A percentile compares a stretch with the other conserved stretches of the same genome.
Conservation (phyloP, 2,329 filamentous ascomycete species). For the Cladosporium sp. region DNA sequence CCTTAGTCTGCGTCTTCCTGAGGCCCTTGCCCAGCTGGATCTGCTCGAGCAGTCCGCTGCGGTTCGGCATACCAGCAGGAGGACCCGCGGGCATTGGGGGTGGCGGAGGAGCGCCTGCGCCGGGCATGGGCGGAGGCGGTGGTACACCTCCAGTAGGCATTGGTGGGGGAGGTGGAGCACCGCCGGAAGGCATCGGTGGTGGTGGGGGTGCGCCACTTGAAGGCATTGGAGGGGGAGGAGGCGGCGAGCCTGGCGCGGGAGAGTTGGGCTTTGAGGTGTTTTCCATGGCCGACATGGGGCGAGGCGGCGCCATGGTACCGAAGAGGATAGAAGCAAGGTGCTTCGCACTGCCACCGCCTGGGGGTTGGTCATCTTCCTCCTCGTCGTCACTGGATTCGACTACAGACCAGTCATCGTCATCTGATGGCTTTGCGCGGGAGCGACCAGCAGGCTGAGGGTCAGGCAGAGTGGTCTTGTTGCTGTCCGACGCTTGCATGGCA, state of each 20-base stretch:
- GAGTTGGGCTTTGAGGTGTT: slow-evolving; percentile 51
- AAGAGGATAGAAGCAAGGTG: slow-evolving; percentile 94
- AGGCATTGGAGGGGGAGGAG: slow-evolving; percentile 47
- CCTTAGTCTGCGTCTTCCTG: slow-evolving; percentile 87
- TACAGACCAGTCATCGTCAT: slow-evolving; percentile 78
- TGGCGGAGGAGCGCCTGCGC: slow-evolving; percentile 42
- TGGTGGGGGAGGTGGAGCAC: slow-evolving; percentile 50
- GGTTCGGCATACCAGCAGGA: slow-evolving; percentile 40
- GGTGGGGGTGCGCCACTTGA: slow-evolving; percentile 43
- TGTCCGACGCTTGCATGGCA: slow-evolving; percentile 63
- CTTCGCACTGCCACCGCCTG: slow-evolving; percentile 80
- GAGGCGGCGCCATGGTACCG: slow-evolving; percentile 92
- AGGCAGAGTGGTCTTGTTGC: slow-evolving; percentile 55
- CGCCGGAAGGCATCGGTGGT: slow-evolving; percentile 30
- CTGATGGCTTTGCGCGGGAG: slow-evolving; percentile 55
- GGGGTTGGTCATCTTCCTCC: slow-evolving; percentile 73
- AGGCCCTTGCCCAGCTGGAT: slow-evolving; percentile 78
- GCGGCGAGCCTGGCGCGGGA: slow-evolving; percentile 38
- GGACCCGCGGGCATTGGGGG: slow-evolving; percentile 48
- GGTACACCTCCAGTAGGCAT: slow-evolving; percentile 47
- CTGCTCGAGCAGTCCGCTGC: slow-evolving; percentile 70
- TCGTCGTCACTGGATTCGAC: slow-evolving; percentile 73
- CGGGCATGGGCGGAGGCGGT: slow-evolving; percentile 46
- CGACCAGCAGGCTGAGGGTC: slow-evolving; percentile 48
- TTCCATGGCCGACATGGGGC: slow-evolving; percentile 74